These are phyloP conservation scores for Cronartium quercuum DNA, from an alignment of 1,284 basidiomycete genomes.

Conservation along the genomic window DNA sequence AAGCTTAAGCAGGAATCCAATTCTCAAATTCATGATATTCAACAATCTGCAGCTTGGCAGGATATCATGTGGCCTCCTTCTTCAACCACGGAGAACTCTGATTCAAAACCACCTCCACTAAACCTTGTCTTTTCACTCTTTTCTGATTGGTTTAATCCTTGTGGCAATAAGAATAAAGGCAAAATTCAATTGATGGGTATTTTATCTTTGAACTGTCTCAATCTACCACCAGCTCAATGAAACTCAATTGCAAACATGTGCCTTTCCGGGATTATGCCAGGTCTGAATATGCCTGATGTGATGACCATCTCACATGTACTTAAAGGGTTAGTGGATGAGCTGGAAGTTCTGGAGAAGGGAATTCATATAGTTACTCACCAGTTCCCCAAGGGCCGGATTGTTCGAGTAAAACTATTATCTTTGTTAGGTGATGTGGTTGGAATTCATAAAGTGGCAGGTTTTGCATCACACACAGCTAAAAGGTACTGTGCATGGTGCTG, in stretches of 20 bases:
- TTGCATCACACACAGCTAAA: constrained; percentile 3
- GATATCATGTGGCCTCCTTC: background rate
- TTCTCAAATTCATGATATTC: background rate
- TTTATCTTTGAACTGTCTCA: constrained; percentile 7
- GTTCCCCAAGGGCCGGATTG: constrained; percentile 6
- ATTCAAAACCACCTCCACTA: background rate
- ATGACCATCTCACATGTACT: background rate
- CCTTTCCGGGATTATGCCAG: constrained; percentile 14
- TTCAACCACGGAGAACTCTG: too few relatives aligned
- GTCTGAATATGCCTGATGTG: background rate
- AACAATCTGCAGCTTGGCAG: constrained; percentile 4
- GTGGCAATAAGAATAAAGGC: constrained; percentile 16
- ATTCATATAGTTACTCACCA: background rate
- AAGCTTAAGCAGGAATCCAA: background rate
- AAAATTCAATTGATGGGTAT: constrained; percentile 4
- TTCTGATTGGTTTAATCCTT: constrained; percentile 25
- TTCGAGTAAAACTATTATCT: background rate
- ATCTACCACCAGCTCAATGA: constrained; percentile 1
- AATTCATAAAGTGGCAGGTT: constrained; percentile 10
- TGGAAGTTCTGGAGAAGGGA: background rate
- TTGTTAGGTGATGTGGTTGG: constrained; percentile 9
- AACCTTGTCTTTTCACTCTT: constrained; percentile 11
- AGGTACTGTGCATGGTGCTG: constrained; percentile 11
- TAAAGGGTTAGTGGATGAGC: background rate
- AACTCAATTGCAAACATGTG: background rate